Evolutionary conservation across 163 green algal species (phyloP), one percentile per base, ranked within the genome.

Genomic region (Coccomyxa subellipsoidea): DNA sequence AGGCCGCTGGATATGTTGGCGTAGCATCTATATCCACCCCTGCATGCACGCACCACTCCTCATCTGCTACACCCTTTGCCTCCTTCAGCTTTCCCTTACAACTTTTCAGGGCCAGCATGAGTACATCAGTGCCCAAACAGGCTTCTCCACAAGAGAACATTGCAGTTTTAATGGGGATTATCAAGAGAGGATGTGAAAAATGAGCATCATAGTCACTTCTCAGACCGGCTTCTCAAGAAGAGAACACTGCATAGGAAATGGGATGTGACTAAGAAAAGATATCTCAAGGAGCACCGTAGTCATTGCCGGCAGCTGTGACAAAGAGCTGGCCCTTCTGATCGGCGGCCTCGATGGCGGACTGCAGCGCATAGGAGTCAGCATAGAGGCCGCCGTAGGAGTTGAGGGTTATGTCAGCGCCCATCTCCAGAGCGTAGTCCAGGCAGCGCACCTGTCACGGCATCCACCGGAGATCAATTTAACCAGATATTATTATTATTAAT

Each of bases 241-340:
- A 7, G 47, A 18, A 7, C 1, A 59, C 23, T 12, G 39, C 8
- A 59, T 21, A 8, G 47, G 3, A 18, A 18, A 18, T 27, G 47
- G 39, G 39, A 54, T 23, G 10, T 8, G n/a, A n/a, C n/a, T n/a
- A n/a, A n/a, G n/a, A n/a, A n/a, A n/a, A n/a, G n/a, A n/a, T n/a
- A n/a, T n/a, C n/a, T n/a, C n/a, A n/a, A n/a, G 47, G 47, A 59
- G 5, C 29, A 81, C 77, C 70, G 18, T 80, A 80, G 34, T 85
- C 82, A 80, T 96, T 96, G 37, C 92, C 92, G 18, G 86, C 88
- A 0, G 92, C 86, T 36, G 86, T 86, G 4, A 95, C 84, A 59
- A 94, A 90, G n/a, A 94, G 87, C 77, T 88, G 84, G 1, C 91
- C 90, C 0, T 76, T 72, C 0, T n/a, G 31, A 29, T 91, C 70